Percentiles rank a stretch among this genome's conserved stretches.
These are phyloP conservation scores for Penicillium fimorum DNA, from an alignment of 495 filamentous ascomycete genomes.

Conservation along the genomic window DNA sequence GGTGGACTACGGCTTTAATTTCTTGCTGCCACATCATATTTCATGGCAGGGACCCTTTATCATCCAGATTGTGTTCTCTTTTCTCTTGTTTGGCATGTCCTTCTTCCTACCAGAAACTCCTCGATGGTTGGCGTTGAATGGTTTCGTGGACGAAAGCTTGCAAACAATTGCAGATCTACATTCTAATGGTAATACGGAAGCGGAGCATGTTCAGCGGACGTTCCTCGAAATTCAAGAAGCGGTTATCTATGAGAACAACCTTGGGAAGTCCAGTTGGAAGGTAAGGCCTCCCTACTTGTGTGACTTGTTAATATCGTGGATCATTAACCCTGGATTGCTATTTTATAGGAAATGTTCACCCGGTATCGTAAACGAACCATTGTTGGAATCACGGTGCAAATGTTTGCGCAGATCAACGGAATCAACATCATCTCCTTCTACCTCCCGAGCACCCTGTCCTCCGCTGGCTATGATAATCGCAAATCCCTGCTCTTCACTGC, in stretches of 20 bases:
- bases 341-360: conserved; percentile 31
- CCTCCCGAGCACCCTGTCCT: conserved; percentile 29
- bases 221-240: conserved; percentile 32
- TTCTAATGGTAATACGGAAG: conserved; percentile 22
- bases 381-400: conserved; percentile 33
- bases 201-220: conserved; percentile 22
- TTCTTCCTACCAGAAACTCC: conserved; percentile 33
- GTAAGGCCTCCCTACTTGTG: conserved; percentile 10
- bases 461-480: conserved; percentile 28
- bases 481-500: conserved; percentile 29
- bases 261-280: conserved; percentile 28
- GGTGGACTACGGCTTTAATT: conserved; percentile 35
- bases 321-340: background rate
- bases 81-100: conserved; percentile 27
- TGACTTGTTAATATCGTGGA: background rate
- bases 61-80: conserved; percentile 30
- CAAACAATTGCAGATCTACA: conserved; percentile 32
- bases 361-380: conserved; percentile 33
- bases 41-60: conserved; percentile 34
- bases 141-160: conserved; percentile 29
- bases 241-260: conserved; percentile 27
- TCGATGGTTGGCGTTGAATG: conserved; percentile 32
- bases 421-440: conserved; percentile 40
- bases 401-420: conserved; percentile 36
- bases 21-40: conserved; percentile 24